Conservation (phyloP, 2,329 filamentous ascomycete genomes). For the Pseudogymnoascus sp. region DNA sequence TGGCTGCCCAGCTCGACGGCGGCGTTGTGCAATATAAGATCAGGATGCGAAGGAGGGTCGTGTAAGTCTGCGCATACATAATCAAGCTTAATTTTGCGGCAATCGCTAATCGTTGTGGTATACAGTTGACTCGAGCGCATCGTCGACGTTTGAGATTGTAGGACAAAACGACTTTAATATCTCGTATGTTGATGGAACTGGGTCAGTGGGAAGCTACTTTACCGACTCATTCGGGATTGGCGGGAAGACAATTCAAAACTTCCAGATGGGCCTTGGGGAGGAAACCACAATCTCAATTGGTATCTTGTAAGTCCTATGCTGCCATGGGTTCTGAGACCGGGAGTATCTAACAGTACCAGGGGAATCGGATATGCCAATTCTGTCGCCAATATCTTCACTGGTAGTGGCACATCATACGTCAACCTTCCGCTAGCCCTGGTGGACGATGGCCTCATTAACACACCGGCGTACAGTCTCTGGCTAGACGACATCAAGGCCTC, state of each 20-base stretch:
- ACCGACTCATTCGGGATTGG: constrained; percentile 46
- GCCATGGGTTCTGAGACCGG: not conserved
- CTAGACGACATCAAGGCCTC: constrained; percentile 28
- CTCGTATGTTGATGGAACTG: constrained; percentile 49
- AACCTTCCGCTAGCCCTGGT: constrained; percentile 28
- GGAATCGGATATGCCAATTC: constrained; percentile 44
- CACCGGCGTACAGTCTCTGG: constrained; percentile 33
- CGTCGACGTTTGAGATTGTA: constrained; percentile 40
- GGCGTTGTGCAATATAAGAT: constrained; percentile 20
- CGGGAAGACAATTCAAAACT: constrained; percentile 37
- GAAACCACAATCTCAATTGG: constrained; percentile 42
- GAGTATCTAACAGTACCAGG: constrained; percentile 25
- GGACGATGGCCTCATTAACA: constrained; percentile 34
- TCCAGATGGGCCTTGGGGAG: constrained; percentile 48
- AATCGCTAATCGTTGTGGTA: not conserved
- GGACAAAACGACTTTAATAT: constrained; percentile 44
- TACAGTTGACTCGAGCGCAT: constrained; percentile 39
- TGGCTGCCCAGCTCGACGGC: constrained; percentile 41
- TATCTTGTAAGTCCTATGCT: constrained; percentile 25
- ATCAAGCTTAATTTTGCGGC: not conserved
- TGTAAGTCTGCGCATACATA: constrained; percentile 32
- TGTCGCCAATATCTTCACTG: constrained; percentile 39
- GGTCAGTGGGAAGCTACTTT: constrained; percentile 48
- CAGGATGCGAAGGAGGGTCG: constrained; percentile 35
- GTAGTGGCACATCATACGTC: constrained; percentile 27